Base-by-base conservation (phyloP, 208 protist species). In the Leishmania martiniquensis region DNA sequence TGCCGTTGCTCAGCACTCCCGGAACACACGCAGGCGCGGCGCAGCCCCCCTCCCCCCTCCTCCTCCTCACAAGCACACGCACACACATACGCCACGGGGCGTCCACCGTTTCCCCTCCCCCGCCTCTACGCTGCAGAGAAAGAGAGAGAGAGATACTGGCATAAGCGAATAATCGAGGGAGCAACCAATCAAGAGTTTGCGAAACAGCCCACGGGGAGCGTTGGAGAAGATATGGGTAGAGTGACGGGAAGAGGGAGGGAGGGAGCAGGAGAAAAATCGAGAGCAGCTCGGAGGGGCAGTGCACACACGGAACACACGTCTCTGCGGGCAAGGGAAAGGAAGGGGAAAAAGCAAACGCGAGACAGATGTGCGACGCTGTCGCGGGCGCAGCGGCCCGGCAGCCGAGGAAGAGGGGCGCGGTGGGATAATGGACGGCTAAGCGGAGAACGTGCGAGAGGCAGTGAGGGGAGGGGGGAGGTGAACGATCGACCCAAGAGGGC, bases 341-440 rank as follows among this genome's bases (percentile, higher is more conserved):
- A 25, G 63, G 42, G 4, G 34, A 9, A n/a, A 39, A 6, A 42
- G 4, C 15, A 59, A 32, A 57, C 6, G 65, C 39, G 74, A 77
- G 20, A 29, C 39, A 34, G n/a, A 20, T n/a, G 13, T 52, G 20
- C 42, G 42, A 49, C 42, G 37, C 39, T 29, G 15, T 51, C 63
- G 44, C 29, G 32, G 47, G 39, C 32, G 37, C 22, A 63, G 12
- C 51, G 62, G 65, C n/a, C 13, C 25, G 9, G 44, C 22, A 62
- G 39, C 51, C 54, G 37, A 6, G 49, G 54, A 10, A 29, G 7
- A 57, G 42, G 32, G 1, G n/a, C n/a, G n/a, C n/a, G 39, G 69
- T 62, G 42, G 34, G 66, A 45, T 75, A 72, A 66, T 7, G 71
- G 34, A 57, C 1, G 69, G 52, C 54, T 15, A 54, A 52, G 51